Base-by-base conservation (phyloP, 306 rosid species). In the Lotus japonicus region DNA sequence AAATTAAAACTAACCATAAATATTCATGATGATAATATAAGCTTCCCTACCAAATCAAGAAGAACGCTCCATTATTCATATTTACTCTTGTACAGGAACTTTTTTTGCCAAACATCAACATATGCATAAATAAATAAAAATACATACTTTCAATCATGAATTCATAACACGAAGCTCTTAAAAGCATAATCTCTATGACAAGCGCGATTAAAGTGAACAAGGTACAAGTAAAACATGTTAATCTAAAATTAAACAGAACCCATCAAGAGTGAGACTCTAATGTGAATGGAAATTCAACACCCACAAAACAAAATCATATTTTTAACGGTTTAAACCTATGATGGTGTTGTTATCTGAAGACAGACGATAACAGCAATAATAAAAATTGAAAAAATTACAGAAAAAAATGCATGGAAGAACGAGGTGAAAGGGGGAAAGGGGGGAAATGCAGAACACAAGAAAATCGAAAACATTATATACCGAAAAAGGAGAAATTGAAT, bases 381-480 rank as follows among this genome's bases (percentile, higher is more conserved):
- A 52, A 44, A 0, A 26, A 26, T 26, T n/a, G n/a, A n/a, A n/a
- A n/a, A n/a, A n/a, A n/a, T n/a, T n/a, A n/a, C 5, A 35, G 7
- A 49, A 54, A 57, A 2, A 64, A 28, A 38, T 42, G 55, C 55
- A 72, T 15, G 71, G 18, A 46, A 54, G 55, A 26, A 9, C 14
- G 35, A 11, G 53, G 18, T 2, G 33, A 26, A 31, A 28, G n/a
- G n/a, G n/a, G n/a, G n/a, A n/a, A n/a, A n/a, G n/a, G 18, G 13
- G 48, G 66, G 11, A 51, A 72, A 72, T 64, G 82, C 55, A 6
- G 68, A 18, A 10, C 48, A 62, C 19, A 58, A 36, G 26, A 60
- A 67, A 63, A 73, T 61, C 71, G 36, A 45, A 38, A 31, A 31
- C 1, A 31, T 11, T 13, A 7, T 3, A 9, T 2, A 45, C 2